Evolutionary conservation across 2,329 filamentous ascomycete genomes (phyloP).

Genomic region (Colletotrichum sp.): DNA sequence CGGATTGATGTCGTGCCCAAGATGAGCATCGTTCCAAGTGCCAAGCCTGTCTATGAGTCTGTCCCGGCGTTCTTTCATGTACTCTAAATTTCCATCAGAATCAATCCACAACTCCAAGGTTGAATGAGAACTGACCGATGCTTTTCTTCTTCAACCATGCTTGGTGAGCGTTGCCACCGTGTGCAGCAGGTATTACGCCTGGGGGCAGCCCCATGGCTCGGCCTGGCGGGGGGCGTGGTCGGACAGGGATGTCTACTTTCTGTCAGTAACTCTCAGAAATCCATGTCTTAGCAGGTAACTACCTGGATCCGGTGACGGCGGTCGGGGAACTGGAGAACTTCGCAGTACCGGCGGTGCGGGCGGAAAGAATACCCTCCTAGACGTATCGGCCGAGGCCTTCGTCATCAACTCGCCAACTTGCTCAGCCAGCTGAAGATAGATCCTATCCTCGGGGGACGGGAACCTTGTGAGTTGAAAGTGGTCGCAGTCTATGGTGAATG

Average conservation of each 20-base stretch:
- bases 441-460: constrained; percentile 15
- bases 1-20: constrained; percentile 1
- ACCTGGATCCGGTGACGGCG: neutral
- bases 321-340: neutral
- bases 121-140: neutral
- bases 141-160: neutral
- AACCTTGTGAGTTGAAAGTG: constrained; percentile 24
- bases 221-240: neutral
- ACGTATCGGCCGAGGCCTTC: neutral
- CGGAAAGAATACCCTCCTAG: neutral
- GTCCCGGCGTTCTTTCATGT: neutral
- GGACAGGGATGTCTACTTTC: neutral
- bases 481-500: constrained; percentile 17
- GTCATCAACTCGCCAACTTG: neutral
- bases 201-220: neutral
- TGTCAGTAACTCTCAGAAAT: neutral
- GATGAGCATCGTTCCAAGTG: neutral
- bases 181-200: neutral
- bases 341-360: neutral
- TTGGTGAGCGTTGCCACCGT: neutral
- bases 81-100: neutral
- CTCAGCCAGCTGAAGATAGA: constrained; percentile 13
- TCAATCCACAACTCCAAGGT: neutral
- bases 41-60: neutral
- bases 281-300: neutral